Percentiles rank a stretch among this genome's conserved stretches.
Conservation (phyloP, 2,329 filamentous ascomycete genomes). For the Colletotrichum brevisporum region DNA sequence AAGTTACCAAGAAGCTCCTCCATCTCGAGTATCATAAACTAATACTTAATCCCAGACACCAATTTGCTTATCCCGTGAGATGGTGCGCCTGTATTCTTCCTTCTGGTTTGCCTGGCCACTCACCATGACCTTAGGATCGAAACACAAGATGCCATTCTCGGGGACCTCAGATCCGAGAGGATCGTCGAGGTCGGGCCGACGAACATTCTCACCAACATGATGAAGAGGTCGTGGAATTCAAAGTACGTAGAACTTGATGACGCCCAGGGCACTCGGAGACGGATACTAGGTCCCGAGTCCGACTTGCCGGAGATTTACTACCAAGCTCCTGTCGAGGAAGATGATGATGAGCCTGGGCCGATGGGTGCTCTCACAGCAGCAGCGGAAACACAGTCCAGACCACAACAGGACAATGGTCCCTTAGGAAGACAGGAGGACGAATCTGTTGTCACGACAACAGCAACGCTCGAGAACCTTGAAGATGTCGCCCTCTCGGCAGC, state of each 20-base stretch:
- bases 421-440: neutral
- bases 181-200: conserved; percentile 98
- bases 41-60: conserved; percentile 61
- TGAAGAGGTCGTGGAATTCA: conserved; percentile 90
- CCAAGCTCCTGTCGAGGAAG: conserved; percentile 84
- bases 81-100: conserved; percentile 60
- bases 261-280: conserved; percentile 92
- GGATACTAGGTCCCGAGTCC: conserved; percentile 99
- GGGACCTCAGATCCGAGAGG: conserved; percentile 93
- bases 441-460: neutral
- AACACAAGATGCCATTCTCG: conserved; percentile 99
- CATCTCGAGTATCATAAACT: neutral
- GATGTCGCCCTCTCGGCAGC: conserved; percentile 90
- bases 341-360: neutral
- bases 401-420: neutral
- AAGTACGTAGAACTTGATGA: conserved; percentile 99
- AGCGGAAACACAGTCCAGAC: neutral
- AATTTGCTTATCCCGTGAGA: conserved; percentile 97
- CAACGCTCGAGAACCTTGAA: conserved; percentile 76
- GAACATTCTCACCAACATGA: conserved; percentile 97
- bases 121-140: conserved; percentile 74
- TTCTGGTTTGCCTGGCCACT: neutral
- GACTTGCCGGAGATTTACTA: conserved; percentile 99
- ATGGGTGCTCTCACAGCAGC: neutral
- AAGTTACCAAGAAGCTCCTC: no score